These are phyloP conservation scores for Trebouxia sp. DNA, from an alignment of 139 green algal species.

Conservation along the genomic window DNA sequence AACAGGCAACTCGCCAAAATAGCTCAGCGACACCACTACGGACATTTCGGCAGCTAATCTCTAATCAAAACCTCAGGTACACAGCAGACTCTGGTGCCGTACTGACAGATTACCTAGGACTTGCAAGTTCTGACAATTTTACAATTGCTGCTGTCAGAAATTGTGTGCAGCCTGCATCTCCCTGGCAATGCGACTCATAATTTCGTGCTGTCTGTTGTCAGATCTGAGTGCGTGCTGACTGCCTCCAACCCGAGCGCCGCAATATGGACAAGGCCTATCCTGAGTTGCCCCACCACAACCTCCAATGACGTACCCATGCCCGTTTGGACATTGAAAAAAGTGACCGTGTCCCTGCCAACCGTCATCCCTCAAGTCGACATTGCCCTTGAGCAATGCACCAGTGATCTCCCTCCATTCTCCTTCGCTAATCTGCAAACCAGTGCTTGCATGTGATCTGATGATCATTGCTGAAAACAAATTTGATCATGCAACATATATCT, in stretches of 20 bases:
- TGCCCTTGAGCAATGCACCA: background rate
- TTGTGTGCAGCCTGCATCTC: no score
- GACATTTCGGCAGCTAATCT: no score
- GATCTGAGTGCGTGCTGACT: background rate
- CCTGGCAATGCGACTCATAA: background rate
- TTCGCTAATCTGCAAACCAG: background rate
- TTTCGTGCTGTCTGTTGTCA: background rate
- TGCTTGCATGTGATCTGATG: background rate
- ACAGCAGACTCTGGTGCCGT: no score
- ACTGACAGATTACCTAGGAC: no score
- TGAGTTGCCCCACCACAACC: conserved; percentile 59
- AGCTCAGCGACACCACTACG: no score
- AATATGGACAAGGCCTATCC: background rate
- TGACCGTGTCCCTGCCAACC: conserved; percentile 23
- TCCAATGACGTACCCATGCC: conserved; percentile 59
- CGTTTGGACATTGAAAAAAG: conserved; percentile 54
- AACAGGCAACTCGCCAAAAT: no score
- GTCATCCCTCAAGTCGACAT: background rate
- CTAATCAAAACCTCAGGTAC: no score
- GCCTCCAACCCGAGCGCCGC: background rate
- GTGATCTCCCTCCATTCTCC: background rate
- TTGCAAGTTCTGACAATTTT: no score
- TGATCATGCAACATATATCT: no score
- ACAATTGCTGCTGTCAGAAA: no score
- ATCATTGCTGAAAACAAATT: no score